phyloP scores from a whole-genome alignment of 306 rosid species.

The Castanea crenata region DNA sequence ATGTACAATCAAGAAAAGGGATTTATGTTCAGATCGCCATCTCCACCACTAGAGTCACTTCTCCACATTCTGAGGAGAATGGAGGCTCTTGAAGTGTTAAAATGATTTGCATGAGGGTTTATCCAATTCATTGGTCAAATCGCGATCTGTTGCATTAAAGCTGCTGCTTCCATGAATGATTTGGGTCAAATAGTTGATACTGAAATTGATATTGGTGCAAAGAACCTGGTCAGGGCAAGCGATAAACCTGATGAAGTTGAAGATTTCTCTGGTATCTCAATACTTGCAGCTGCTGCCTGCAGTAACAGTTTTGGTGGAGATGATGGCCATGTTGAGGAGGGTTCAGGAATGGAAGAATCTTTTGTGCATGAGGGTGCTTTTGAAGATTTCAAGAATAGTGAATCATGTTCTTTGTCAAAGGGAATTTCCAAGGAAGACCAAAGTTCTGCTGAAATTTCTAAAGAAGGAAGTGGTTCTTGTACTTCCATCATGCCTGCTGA shows the following conservation, averaged over 20 bases:
- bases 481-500: background rate
- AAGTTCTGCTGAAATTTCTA: conserved; percentile 1
- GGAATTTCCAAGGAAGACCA: background rate
- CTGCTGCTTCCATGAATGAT: background rate
- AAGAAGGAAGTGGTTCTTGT: background rate
- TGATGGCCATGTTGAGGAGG: conserved; percentile 1
- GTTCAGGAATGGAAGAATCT: background rate
- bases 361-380: background rate
- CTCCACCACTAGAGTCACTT: background rate
- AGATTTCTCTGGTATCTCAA: conserved; percentile 4
- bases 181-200: background rate
- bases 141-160: background rate
- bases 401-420: background rate
- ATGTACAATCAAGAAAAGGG: conserved; percentile 3
- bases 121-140: background rate
- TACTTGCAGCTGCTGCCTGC: conserved; percentile 4
- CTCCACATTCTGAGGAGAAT: background rate
- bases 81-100: background rate
- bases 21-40: background rate
- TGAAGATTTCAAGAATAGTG: background rate
- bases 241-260: background rate
- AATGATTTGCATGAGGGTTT: background rate
- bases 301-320: background rate
- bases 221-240: background rate
- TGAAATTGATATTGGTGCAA: background rate